Evolutionary conservation across 495 filamentous ascomycete species (phyloP).

Genomic region (Geopyxis carbonaria): DNA sequence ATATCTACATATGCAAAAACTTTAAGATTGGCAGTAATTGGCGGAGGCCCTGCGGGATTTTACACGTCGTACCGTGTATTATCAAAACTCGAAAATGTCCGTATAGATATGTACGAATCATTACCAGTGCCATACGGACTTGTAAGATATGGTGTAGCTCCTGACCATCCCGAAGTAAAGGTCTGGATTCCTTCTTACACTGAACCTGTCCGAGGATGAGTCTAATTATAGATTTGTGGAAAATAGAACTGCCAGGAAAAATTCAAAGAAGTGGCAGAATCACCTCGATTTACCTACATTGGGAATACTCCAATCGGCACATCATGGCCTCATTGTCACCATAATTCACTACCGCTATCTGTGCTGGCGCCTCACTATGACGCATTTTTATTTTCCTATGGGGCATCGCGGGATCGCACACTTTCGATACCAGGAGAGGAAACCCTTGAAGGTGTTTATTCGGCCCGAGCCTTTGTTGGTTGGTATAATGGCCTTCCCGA

Average conservation of each 20-base stretch:
- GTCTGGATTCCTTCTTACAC: constrained; percentile 28
- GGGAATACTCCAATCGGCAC: constrained; percentile 74
- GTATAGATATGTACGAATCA: constrained; percentile 91
- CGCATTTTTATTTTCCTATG: constrained; percentile 83
- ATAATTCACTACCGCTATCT: constrained; percentile 43
- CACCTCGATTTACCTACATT: constrained; percentile 71
- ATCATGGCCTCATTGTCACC: constrained; percentile 26
- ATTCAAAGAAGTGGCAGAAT: constrained; percentile 70
- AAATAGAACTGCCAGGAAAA: constrained; percentile 81
- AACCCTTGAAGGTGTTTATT: constrained; percentile 53
- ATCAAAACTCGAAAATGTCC: constrained; percentile 47
- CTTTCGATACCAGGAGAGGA: constrained; percentile 72
- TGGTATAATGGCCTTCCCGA: constrained; percentile 97
- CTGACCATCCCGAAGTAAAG: constrained; percentile 96
- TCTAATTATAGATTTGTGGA: background rate
- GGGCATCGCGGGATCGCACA: constrained; percentile 63
- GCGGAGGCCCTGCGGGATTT: constrained; percentile 90
- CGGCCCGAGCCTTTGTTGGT: constrained; percentile 84
- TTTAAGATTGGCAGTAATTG: constrained; percentile 83
- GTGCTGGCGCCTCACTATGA: constrained; percentile 69
- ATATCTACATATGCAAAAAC: no score
- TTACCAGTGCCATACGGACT: constrained; percentile 85
- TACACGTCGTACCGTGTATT: constrained; percentile 79
- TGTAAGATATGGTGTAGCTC: constrained; percentile 83
- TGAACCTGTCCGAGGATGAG: constrained; percentile 3